These are phyloP conservation scores for Talaromyces sp. DNA, from an alignment of 2,329 filamentous ascomycete genomes.

Conservation along the genomic window DNA sequence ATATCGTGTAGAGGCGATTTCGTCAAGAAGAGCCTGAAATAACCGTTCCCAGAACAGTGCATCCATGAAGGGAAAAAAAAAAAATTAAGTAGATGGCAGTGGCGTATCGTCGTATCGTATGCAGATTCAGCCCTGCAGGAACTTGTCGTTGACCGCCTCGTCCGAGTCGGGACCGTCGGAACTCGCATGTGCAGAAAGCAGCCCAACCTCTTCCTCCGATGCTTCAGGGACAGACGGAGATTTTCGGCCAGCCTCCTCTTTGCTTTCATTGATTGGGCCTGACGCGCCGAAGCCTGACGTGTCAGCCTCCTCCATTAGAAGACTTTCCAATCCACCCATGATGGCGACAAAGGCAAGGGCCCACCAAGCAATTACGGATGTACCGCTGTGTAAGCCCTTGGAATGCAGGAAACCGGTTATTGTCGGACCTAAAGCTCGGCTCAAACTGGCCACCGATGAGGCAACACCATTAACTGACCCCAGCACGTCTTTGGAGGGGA, in stretches of 20 bases:
- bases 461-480: conserved; percentile 91
- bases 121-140: not conserved
- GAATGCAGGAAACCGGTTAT: conserved; percentile 82
- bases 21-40: conserved; percentile 5
- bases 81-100: not conserved
- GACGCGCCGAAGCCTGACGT: conserved; percentile 20
- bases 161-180: not conserved
- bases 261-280: conserved; percentile 19
- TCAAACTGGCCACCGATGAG: conserved; percentile 83
- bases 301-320: conserved; percentile 65
- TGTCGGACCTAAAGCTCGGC: conserved; percentile 80
- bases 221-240: not conserved
- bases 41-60: not conserved
- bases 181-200: conserved; percentile 1
- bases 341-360: conserved; percentile 71
- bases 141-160: conserved; percentile 1
- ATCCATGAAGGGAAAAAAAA: not conserved
- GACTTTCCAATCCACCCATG: conserved; percentile 66
- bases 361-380: conserved; percentile 93
- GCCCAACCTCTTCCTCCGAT: conserved; percentile 4
- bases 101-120: not conserved
- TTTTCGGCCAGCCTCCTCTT: conserved; percentile 20
- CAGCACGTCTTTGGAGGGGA: conserved; percentile 74
- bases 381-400: conserved; percentile 69
- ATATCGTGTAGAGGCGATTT: conserved; percentile 1